Base-by-base conservation (phyloP, 192 early-diverging fungal genomes). In the Coemansia sp. region DNA sequence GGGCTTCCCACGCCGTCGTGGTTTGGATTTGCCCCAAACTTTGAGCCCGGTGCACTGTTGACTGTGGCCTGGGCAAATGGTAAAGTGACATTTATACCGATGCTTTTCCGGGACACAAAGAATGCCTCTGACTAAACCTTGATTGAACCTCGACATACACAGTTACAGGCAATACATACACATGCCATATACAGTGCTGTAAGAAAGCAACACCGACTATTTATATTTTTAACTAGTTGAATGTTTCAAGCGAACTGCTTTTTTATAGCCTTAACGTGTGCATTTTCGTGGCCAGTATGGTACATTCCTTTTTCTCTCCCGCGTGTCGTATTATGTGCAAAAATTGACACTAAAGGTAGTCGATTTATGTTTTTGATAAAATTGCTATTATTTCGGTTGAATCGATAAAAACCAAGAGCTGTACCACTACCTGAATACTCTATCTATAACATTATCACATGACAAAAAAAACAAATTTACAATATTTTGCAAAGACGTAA, bases 61-160 rank as follows among this genome's bases (percentile, higher is more conserved):
- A 64, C 68, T 14, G 69, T 78, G 14, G 76, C 68, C 2, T 78
- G 76, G 76, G 68, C 68, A n/a, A 78, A 72, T 33, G 76, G 76
- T 13, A 78, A 78, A 42, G 40, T 78, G 9, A 63, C 76, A 13
- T 67, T 78, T 27, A 45, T 72, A 14, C 76, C 68, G 9, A 60
- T 72, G 55, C 41, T 77, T 9, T 77, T 70, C 39, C 46, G 38
- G 25, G 24, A 44, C 5, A 51, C n/a, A n/a, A n/a, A n/a, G n/a
- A n/a, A n/a, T n/a, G n/a, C n/a, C n/a, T n/a, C n/a, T n/a, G n/a
- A n/a, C n/a, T n/a, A n/a, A n/a, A n/a, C n/a, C n/a, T n/a, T n/a
- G n/a, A n/a, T n/a, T n/a, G n/a, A n/a, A n/a, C n/a, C n/a, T n/a
- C n/a, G n/a, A n/a, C n/a, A n/a, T n/a, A n/a, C n/a, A n/a, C n/a